Conservation (phyloP, 164 flowering plant species). For the Piper longum region DNA sequence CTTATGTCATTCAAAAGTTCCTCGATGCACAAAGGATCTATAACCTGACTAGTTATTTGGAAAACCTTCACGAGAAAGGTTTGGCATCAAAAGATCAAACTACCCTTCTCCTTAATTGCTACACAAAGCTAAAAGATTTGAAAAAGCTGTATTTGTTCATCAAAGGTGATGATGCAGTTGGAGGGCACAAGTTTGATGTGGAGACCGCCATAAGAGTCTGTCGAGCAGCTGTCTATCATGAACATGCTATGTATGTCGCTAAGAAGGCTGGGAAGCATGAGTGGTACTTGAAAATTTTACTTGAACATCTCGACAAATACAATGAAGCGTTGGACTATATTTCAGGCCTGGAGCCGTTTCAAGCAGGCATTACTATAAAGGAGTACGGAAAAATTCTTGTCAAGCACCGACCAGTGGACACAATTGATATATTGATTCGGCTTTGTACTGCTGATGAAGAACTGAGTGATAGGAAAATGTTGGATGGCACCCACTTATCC, state of each 20-base stretch:
- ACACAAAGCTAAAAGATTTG: slow-evolving; percentile 92
- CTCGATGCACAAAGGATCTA: slow-evolving; percentile 93
- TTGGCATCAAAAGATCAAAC: slow-evolving; percentile 97
- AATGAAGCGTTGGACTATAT: slow-evolving; percentile 90
- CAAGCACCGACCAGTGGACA: slow-evolving; percentile 81
- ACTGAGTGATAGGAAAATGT: slow-evolving; percentile 25
- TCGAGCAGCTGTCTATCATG: slow-evolving; percentile 95
- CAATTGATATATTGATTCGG: slow-evolving; percentile 73
- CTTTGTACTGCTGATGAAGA: slow-evolving; percentile 85
- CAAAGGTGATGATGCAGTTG: slow-evolving; percentile 71
- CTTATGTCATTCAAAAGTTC: slow-evolving; percentile 96
- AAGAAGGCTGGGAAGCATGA: slow-evolving; percentile 93
- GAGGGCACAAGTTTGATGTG: slow-evolving; percentile 90
- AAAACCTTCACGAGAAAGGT: slow-evolving; percentile 89
- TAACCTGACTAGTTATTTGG: slow-evolving; percentile 98
- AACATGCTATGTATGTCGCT: slow-evolving; percentile 99
- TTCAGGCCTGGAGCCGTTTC: slow-evolving; percentile 84
- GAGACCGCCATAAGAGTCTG: slow-evolving; percentile 98
- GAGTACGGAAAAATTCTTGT: slow-evolving; percentile 95
- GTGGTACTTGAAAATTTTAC: slow-evolving; percentile 89
- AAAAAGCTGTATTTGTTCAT: slow-evolving; percentile 75
- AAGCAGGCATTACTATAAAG: slow-evolving; percentile 83
- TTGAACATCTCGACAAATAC: slow-evolving; percentile 83
- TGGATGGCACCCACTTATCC: slow-evolving; percentile 36
- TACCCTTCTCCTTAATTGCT: slow-evolving; percentile 87